Conservation (phyloP, 306 rosid genomes). For the Dryas alaskensis region DNA sequence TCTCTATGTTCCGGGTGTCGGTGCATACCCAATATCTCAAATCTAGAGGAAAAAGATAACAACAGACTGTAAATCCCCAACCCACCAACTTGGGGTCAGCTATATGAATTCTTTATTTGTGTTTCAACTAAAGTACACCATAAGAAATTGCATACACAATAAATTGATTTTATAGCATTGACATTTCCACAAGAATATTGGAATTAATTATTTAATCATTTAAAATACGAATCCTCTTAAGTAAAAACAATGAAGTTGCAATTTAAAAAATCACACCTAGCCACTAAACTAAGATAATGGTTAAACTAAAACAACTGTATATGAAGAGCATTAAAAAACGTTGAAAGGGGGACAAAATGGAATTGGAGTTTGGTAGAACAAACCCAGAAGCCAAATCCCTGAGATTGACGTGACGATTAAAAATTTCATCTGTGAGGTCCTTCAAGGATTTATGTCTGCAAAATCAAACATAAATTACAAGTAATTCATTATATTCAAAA, state of each 20-base stretch:
- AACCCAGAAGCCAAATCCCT: slow-evolving; percentile 86
- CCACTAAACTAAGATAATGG: not conserved
- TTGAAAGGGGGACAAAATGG: not conserved
- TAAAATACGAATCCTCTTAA: not conserved
- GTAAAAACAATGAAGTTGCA: not conserved
- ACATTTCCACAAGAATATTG: not conserved
- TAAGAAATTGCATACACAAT: not conserved
- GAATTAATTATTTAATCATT: not conserved
- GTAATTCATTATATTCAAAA: not conserved
- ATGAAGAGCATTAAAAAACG: not conserved
- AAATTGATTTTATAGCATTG: not conserved
- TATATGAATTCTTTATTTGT: not conserved
- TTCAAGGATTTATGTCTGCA: slow-evolving; percentile 74
- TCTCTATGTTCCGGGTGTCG: slow-evolving; percentile 93
- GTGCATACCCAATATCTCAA: slow-evolving; percentile 86
- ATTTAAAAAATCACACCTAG: not conserved
- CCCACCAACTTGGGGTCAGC: slow-evolving; percentile 11
- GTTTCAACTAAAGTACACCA: too few relatives aligned
- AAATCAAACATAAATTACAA: slow-evolving; percentile 9
- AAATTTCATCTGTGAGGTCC: slow-evolving; percentile 76
- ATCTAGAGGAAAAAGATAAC: slow-evolving; percentile 48
- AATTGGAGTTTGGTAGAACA: slow-evolving; percentile 37
- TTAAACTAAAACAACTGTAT: not conserved
- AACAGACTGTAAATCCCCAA: slow-evolving; percentile 23
- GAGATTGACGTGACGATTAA: slow-evolving; percentile 64